Percentiles rank a stretch among this genome's conserved stretches.
Evolutionary conservation across 257 asterid species (phyloP).

Genomic region (Capsicum baccatum): DNA sequence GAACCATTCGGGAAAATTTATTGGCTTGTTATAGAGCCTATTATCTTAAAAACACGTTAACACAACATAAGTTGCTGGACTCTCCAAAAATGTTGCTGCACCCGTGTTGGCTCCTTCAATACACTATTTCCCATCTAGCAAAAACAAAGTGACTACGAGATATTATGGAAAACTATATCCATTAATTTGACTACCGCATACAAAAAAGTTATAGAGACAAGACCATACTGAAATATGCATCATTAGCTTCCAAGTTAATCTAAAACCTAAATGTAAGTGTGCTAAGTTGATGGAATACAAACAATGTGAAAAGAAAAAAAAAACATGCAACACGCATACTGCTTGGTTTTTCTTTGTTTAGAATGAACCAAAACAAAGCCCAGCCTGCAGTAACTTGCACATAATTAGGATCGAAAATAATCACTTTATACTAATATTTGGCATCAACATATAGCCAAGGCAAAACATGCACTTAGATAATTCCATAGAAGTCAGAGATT

Average conservation of each 20-base stretch:
- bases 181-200: background rate
- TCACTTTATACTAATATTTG: background rate
- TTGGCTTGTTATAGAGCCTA: no score
- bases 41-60: no score
- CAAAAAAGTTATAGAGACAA: background rate
- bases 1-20: background rate
- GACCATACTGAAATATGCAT: background rate
- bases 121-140: background rate
- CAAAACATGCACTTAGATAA: background rate
- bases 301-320: background rate
- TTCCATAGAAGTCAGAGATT: background rate
- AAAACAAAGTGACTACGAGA: background rate
- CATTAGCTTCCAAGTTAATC: background rate
- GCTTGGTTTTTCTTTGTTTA: background rate
- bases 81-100: no score
- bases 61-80: no score
- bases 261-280: background rate
- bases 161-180: background rate
- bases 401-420: background rate
- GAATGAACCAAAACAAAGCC: background rate
- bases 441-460: background rate
- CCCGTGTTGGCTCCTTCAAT: background rate
- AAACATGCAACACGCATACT: background rate
- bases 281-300: background rate
- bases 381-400: background rate